These are phyloP conservation scores for Gigaspora rosea DNA, from an alignment of 192 early-diverging fungal species.

Conservation along the genomic window DNA sequence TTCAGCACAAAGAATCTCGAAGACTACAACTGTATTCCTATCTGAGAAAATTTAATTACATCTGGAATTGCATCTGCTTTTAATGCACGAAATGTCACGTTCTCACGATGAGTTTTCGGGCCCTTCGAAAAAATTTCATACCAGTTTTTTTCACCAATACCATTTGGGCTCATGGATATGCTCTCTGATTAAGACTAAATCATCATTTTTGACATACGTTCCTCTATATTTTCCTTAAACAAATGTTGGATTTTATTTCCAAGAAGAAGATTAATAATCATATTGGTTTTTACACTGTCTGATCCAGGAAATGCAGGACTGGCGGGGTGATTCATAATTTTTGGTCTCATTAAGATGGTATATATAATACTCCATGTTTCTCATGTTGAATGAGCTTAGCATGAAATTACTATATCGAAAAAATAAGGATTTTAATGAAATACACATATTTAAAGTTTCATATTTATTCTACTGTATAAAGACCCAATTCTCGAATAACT, in stretches of 20 bases:
- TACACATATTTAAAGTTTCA: conserved; percentile 22
- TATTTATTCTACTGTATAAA: conserved; percentile 7
- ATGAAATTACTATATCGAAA: conserved; percentile 27
- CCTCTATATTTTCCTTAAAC: conserved; percentile 2
- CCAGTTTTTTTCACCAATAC: conserved; percentile 22
- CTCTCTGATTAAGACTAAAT: conserved; percentile 23
- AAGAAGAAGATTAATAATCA: conserved; percentile 6
- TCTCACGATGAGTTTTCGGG: conserved; percentile 10
- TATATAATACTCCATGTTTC: conserved; percentile 13
- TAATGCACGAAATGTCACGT: conserved; percentile 18
- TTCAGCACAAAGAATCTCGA: conserved; percentile 25
- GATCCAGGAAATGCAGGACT: not conserved
- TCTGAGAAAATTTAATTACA: conserved; percentile 11
- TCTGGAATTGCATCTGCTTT: not conserved
- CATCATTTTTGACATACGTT: conserved; percentile 27
- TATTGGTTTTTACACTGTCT: conserved; percentile 20
- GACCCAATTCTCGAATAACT: not conserved
- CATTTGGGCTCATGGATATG: conserved; percentile 27
- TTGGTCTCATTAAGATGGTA: conserved; percentile 20
- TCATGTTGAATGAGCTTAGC: not conserved
- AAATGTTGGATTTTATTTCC: conserved; percentile 17
- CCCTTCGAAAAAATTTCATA: conserved; percentile 23
- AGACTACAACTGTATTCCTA: not conserved
- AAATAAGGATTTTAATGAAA: conserved; percentile 27
- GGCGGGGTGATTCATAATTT: not conserved